Conservation (phyloP, 2,329 filamentous ascomycete species). For the Neurospora sp. region DNA sequence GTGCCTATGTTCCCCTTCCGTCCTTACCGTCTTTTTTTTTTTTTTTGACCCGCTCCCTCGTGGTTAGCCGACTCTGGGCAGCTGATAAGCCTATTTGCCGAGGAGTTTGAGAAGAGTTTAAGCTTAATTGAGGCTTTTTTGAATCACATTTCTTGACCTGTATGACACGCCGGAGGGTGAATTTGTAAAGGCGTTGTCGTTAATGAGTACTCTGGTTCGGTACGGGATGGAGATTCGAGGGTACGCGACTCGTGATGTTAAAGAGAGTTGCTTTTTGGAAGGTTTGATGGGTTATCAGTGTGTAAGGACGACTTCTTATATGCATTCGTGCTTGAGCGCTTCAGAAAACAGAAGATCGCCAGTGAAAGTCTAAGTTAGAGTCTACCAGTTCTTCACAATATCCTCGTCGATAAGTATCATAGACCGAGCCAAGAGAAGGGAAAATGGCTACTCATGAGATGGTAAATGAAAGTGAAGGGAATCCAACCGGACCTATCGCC, state of each 20-base stretch:
- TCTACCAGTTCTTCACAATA: neutral
- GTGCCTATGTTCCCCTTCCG: neutral
- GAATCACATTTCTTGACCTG: neutral
- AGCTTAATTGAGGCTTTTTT: neutral
- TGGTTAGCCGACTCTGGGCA: neutral
- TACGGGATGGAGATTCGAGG: neutral
- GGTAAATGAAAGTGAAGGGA: neutral
- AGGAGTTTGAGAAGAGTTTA: neutral
- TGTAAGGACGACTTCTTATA: neutral
- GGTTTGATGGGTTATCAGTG: neutral
- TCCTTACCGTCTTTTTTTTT: neutral
- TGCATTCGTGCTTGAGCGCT: neutral
- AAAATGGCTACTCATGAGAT: neutral
- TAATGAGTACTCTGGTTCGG: neutral
- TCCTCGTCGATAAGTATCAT: neutral
- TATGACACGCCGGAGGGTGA: neutral
- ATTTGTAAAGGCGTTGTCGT: neutral
- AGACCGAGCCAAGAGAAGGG: neutral
- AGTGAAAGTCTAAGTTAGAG: neutral
- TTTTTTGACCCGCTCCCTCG: neutral
- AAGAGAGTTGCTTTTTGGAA: neutral
- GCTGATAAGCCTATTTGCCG: neutral
- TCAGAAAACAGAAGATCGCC: neutral
- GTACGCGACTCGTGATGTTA: neutral
- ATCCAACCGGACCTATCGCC: neutral